These are phyloP conservation scores for Pyrrhoderma noxium DNA, from an alignment of 1,284 basidiomycete genomes.

Conservation along the genomic window DNA sequence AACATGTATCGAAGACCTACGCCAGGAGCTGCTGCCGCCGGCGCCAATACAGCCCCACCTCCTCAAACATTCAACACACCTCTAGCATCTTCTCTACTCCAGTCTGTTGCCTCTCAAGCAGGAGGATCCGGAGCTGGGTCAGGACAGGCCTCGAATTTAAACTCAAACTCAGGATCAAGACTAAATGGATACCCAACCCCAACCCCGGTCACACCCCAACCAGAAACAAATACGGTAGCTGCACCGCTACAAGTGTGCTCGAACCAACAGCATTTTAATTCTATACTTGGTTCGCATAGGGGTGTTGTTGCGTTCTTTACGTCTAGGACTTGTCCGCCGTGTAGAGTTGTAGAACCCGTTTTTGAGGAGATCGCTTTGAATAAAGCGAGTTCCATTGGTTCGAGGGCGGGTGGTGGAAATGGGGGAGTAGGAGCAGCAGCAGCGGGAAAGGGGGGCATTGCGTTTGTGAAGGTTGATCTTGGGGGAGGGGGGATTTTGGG, in stretches of 20 bases:
- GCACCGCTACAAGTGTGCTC: slow-evolving; percentile 57
- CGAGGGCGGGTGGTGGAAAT: too few relatives aligned
- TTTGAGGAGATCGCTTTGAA: slow-evolving; percentile 46
- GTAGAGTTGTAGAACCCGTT: slow-evolving; percentile 54
- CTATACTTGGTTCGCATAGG: slow-evolving; percentile 41
- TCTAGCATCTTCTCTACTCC: slow-evolving; percentile 55
- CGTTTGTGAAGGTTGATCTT: slow-evolving; percentile 76
- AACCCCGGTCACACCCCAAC: slow-evolving; percentile 20
- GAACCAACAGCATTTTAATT: slow-evolving; percentile 46
- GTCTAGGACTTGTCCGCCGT: slow-evolving; percentile 55
- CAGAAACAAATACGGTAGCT: slow-evolving; percentile 41
- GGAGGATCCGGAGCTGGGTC: slow-evolving; percentile 23
- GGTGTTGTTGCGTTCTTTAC: slow-evolving; percentile 62
- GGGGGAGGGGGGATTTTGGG: slow-evolving; percentile 31
- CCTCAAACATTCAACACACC: slow-evolving; percentile 35
- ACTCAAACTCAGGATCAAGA: too few relatives aligned
- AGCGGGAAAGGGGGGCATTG: slow-evolving; percentile 36
- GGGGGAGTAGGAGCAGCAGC: too few relatives aligned
- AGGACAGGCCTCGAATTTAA: too few relatives aligned
- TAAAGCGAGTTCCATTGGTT: slow-evolving; percentile 32
- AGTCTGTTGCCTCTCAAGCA: slow-evolving; percentile 54
- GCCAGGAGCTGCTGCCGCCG: slow-evolving; percentile 31
- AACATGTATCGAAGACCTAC: slow-evolving; percentile 65
- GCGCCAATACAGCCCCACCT: too few relatives aligned
- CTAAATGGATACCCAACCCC: slow-evolving; percentile 18